Evolutionary conservation across 495 filamentous ascomycete genomes (phyloP).

Genomic region (Mytilinidion resinicola): DNA sequence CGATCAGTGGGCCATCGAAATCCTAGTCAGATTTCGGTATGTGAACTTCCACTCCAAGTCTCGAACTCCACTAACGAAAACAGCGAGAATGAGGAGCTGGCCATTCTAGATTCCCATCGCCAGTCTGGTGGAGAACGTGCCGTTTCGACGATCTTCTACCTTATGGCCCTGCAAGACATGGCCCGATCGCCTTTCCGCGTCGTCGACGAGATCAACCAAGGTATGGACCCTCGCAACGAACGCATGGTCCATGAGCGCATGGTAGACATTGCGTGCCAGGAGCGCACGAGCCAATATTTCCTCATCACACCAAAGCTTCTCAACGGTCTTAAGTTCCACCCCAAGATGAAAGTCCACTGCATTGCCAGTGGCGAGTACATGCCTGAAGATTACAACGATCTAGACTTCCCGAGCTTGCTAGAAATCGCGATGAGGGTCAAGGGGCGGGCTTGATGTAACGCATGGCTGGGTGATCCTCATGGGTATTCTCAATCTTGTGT

Average conservation of each 20-base stretch:
- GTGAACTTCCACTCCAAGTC: slow-evolving; percentile 18
- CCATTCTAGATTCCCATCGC: slow-evolving; percentile 79
- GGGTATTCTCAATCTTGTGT: no score
- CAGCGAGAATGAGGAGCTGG: slow-evolving; percentile 75
- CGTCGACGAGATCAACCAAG: slow-evolving; percentile 99
- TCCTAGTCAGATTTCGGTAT: slow-evolving; percentile 87
- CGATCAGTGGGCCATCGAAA: slow-evolving; percentile 87
- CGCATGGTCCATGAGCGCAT: slow-evolving; percentile 94
- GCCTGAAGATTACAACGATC: slow-evolving; percentile 48
- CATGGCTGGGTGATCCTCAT: no score
- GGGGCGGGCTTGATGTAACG: background rate
- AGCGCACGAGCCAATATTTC: slow-evolving; percentile 72
- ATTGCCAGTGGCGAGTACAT: slow-evolving; percentile 92
- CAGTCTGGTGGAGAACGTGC: slow-evolving; percentile 96
- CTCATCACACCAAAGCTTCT: slow-evolving; percentile 98
- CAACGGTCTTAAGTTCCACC: slow-evolving; percentile 74
- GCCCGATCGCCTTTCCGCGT: slow-evolving; percentile 97
- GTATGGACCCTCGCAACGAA: slow-evolving; percentile 98
- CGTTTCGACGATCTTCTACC: slow-evolving; percentile 97
- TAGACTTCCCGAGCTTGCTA: slow-evolving; percentile 52
- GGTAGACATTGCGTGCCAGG: slow-evolving; percentile 84
- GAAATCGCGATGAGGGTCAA: slow-evolving; percentile 33
- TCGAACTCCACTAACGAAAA: background rate
- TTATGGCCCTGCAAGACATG: slow-evolving; percentile 94
- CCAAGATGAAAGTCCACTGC: slow-evolving; percentile 84